Percentiles rank a stretch among this genome's conserved stretches.
Evolutionary conservation across 768 basidiomycete genomes (phyloP).

Genomic region (Xerocomellus dryophilus): DNA sequence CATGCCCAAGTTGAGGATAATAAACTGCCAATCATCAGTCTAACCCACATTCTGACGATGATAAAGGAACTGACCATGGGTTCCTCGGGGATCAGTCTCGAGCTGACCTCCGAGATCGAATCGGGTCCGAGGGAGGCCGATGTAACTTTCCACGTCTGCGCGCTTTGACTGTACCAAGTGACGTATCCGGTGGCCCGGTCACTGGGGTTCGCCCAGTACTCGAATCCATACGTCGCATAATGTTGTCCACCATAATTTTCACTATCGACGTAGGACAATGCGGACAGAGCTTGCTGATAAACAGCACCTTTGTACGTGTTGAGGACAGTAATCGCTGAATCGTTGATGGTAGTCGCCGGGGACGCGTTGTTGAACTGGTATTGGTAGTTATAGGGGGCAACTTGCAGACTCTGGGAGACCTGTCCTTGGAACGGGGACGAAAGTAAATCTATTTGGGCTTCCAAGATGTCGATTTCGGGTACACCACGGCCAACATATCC

Average conservation of each 20-base stretch:
- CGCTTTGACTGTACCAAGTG: slow-evolving; percentile 73
- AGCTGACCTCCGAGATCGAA: slow-evolving; percentile 49
- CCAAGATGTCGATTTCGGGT: slow-evolving; percentile 92
- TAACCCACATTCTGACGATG: neutral
- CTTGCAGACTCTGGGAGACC: slow-evolving; percentile 79
- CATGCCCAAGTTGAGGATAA: slow-evolving; percentile 85
- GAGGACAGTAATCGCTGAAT: slow-evolving; percentile 47
- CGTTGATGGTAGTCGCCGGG: slow-evolving; percentile 52
- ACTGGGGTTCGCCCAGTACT: slow-evolving; percentile 76
- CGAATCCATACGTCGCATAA: slow-evolving; percentile 69
- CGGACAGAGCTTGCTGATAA: slow-evolving; percentile 76
- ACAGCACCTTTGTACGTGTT: slow-evolving; percentile 70
- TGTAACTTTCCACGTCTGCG: slow-evolving; percentile 69
- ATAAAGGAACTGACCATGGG: slow-evolving; percentile 69
- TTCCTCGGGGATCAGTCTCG: slow-evolving; percentile 79
- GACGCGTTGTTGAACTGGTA: slow-evolving; percentile 59
- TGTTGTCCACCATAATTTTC: slow-evolving; percentile 52
- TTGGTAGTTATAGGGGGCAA: slow-evolving; percentile 72
- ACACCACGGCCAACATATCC: slow-evolving; percentile 64
- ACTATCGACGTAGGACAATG: slow-evolving; percentile 52
- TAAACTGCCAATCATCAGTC: slow-evolving; percentile 46
- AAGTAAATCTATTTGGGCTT: slow-evolving; percentile 66
- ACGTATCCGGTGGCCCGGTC: slow-evolving; percentile 69
- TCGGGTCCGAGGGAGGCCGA: slow-evolving; percentile 69
- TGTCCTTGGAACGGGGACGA: slow-evolving; percentile 50